These are phyloP conservation scores for Staphylotrichum tortipilum DNA, from an alignment of 495 filamentous ascomycete species.

Conservation along the genomic window DNA sequence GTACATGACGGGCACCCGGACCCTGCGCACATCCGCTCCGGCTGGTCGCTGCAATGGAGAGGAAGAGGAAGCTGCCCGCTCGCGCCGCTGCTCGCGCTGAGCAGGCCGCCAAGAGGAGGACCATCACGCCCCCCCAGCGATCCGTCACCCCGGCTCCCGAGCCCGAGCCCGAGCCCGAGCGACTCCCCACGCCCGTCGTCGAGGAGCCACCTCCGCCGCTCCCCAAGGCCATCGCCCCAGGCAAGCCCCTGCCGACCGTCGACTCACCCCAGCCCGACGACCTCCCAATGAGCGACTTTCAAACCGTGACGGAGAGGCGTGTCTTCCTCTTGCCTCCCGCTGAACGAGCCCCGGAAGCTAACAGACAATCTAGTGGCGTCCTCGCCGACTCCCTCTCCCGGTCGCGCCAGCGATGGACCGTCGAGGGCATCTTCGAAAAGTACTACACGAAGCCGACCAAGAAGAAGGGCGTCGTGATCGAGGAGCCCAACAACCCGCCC, in stretches of 20 bases:
- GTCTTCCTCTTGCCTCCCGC: not conserved
- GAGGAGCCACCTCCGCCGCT: slow-evolving; percentile 47
- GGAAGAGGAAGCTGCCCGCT: slow-evolving; percentile 49
- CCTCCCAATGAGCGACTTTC: slow-evolving; percentile 62
- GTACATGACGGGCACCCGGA: slow-evolving; percentile 15
- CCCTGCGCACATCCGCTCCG: slow-evolving; percentile 13
- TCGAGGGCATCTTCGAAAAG: slow-evolving; percentile 79
- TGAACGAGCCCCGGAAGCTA: not conserved
- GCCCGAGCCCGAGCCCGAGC: slow-evolving; percentile 20
- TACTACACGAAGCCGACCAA: slow-evolving; percentile 91
- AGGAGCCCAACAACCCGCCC: slow-evolving; percentile 66
- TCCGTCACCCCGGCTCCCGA: slow-evolving; percentile 29
- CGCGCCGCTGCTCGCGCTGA: slow-evolving; percentile 45
- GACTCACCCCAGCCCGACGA: slow-evolving; percentile 56
- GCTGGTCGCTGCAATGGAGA: slow-evolving; percentile 37
- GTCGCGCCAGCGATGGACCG: slow-evolving; percentile 83
- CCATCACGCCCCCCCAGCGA: slow-evolving; percentile 30
- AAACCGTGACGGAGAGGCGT: slow-evolving; percentile 78
- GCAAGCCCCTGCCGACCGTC: slow-evolving; percentile 66
- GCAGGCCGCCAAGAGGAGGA: slow-evolving; percentile 42
- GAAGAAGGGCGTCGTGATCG: slow-evolving; percentile 60
- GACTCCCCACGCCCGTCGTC: too few relatives aligned
- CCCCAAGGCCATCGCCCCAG: slow-evolving; percentile 44
- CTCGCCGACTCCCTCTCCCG: slow-evolving; percentile 71
- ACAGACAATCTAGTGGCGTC: slow-evolving; percentile 57